A percentile compares a stretch with the other conserved stretches of the same genome.
Conservation (phyloP, 352 stramenopile species). For the Pythium oligandrum region DNA sequence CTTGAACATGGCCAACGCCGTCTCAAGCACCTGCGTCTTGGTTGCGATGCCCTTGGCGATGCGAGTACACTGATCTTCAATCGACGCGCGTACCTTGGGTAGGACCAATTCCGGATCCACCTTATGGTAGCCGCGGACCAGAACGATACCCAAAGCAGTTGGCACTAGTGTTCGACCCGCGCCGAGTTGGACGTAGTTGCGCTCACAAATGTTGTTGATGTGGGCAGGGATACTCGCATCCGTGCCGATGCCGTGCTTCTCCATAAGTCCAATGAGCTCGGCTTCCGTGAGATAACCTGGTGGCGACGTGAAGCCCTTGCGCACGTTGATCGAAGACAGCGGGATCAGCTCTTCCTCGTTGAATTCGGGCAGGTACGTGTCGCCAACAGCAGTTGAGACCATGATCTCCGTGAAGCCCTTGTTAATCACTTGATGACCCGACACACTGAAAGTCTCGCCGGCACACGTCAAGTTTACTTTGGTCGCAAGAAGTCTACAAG, state of each 20-base stretch:
- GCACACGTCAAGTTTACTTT: conserved; percentile 50
- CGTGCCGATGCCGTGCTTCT: conserved; percentile 79
- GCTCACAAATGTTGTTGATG: conserved; percentile 83
- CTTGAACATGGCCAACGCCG: conserved; percentile 35
- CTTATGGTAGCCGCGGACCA: conserved; percentile 71
- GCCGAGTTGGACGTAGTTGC: conserved; percentile 66
- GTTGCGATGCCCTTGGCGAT: conserved; percentile 67
- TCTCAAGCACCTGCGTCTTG: conserved; percentile 30
- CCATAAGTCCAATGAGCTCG: conserved; percentile 82
- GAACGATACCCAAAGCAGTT: conserved; percentile 65
- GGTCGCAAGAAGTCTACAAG: conserved; percentile 16
- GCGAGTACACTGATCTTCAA: conserved; percentile 77
- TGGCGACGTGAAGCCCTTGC: conserved; percentile 56
- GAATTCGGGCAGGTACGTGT: conserved; percentile 42
- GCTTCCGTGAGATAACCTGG: conserved; percentile 72
- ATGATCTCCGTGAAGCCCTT: conserved; percentile 28
- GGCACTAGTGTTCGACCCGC: conserved; percentile 54
- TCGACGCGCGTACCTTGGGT: conserved; percentile 63
- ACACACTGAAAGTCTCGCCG: conserved; percentile 57
- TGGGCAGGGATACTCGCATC: conserved; percentile 75
- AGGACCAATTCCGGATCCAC: conserved; percentile 73
- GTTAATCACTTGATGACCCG: conserved; percentile 50
- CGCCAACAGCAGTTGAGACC: conserved; percentile 11
- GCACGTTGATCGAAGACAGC: conserved; percentile 52
- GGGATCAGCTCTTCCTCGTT: conserved; percentile 50